Evolutionary conservation across 1,284 basidiomycete genomes (phyloP).

Genomic region (Naganishia cerealis): DNA sequence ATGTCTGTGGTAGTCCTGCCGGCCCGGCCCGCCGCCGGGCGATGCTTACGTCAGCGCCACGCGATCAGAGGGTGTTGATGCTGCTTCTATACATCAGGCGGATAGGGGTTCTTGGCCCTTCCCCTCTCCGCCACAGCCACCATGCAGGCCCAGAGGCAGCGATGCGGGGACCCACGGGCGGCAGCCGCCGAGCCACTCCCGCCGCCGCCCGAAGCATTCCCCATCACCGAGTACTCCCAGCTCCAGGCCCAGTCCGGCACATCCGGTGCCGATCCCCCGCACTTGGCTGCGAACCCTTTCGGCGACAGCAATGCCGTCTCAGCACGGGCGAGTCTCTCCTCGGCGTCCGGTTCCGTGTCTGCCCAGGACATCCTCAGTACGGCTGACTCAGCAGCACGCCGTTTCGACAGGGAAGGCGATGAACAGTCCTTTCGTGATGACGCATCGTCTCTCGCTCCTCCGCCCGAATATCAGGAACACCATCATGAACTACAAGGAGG

Average conservation of each 20-base stretch:
- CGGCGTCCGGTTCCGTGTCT: neutral
- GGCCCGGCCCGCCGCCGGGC: neutral
- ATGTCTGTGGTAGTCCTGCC: no score
- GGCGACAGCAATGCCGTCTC: slow-evolving; percentile 9
- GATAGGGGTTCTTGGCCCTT: neutral
- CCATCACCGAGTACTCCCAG: slow-evolving; percentile 4
- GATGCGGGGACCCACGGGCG: neutral
- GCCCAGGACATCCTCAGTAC: neutral
- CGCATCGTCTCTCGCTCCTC: slow-evolving; percentile 7
- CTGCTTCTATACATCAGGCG: neutral
- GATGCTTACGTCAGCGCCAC: neutral
- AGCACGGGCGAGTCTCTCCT: neutral
- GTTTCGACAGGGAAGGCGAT: neutral
- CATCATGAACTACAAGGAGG: neutral
- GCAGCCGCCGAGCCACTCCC: neutral
- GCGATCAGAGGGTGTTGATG: neutral
- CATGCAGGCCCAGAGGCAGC: slow-evolving; percentile 15
- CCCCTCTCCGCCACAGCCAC: neutral
- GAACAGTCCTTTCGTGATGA: slow-evolving; percentile 1
- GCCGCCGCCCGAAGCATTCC: slow-evolving; percentile 16
- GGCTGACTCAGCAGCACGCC: neutral
- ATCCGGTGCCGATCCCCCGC: no score
- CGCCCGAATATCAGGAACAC: slow-evolving; percentile 12
- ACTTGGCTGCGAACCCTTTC: slow-evolving; percentile 16
- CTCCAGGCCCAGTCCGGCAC: neutral